Evolutionary conservation across 140 eudicot species (phyloP), one percentile per base, ranked within the genome.

Genomic region (Artemisia princeps): DNA sequence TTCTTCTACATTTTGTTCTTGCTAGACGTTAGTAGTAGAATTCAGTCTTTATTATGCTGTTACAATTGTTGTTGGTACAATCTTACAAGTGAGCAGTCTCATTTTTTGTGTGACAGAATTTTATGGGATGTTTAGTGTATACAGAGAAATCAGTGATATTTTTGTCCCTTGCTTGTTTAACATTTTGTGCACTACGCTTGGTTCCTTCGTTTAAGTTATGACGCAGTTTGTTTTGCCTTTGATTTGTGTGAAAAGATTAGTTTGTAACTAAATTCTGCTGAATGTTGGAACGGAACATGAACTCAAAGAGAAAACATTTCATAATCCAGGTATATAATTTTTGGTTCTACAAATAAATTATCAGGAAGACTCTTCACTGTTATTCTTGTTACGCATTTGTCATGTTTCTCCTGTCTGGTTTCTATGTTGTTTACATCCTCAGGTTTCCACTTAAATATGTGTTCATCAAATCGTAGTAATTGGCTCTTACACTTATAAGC

Each of bases 121-220:
- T 24, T 22, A 51, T 74, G 58, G 69, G 50, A 63, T 67, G 72
- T 58, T 69, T 42, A 62, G 65, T 75, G 76, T 76, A 76, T 64
- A 76, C 80, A 70, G 64, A 70, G 80, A 52, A 28, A 62, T 30
- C 68, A 76, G 62, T 70, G 62, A 76, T 61, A 12, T 26, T 68
- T 68, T 68, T 68, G 54, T 14, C 48, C 20, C 30, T 51, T 54
- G 55, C 42, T 12, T 52, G 64, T 58, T 19, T 20, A 44, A 64
- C 71, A 44, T 72, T 40, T 63, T 63, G 19, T 63, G 67, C 60
- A 62, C 63, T 22, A 23, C 40, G 14, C 11, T 20, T n/a, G 15
- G 26, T 49, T 65, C 10, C 7, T 11, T 37, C 17, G 19, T 37
- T 70, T 17, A 70, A 58, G 30, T 58, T 44, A 6, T 37, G 60